These are phyloP conservation scores for Epichloe typhina DNA, from an alignment of 2,329 filamentous ascomycete species.

Conservation along the genomic window DNA sequence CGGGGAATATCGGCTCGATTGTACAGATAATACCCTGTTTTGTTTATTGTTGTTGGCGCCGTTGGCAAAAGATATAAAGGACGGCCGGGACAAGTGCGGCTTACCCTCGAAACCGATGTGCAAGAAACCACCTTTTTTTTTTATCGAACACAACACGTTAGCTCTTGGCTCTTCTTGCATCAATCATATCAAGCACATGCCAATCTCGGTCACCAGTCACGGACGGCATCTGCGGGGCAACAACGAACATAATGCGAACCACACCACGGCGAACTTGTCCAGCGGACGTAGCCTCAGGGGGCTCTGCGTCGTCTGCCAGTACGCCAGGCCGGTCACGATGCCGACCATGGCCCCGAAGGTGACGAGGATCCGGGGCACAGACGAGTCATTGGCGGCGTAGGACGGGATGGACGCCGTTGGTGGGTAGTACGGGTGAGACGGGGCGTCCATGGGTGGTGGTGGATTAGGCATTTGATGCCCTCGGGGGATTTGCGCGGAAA, in stretches of 20 bases:
- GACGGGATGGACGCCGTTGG: slow-evolving; percentile 26
- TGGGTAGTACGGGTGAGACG: slow-evolving; percentile 38
- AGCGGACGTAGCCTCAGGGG: slow-evolving; percentile 11
- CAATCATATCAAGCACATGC: too few species aligned
- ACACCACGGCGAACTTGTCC: slow-evolving; percentile 32
- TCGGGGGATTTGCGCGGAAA: neutral
- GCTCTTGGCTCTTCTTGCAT: too few species aligned
- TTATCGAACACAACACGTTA: neutral
- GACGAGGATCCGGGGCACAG: slow-evolving; percentile 25
- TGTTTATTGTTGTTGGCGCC: neutral
- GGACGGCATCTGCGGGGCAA: neutral
- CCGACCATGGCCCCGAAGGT: slow-evolving; percentile 22
- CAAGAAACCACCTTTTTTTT: slow-evolving; percentile 43
- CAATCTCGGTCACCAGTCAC: too few species aligned
- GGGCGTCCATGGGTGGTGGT: neutral
- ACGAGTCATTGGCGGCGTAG: slow-evolving; percentile 32
- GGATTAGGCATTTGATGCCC: neutral
- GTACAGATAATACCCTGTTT: slow-evolving; percentile 57
- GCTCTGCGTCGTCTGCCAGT: slow-evolving; percentile 12
- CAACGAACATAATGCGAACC: slow-evolving; percentile 42
- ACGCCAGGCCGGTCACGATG: slow-evolving; percentile 20
- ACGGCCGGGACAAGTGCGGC: neutral
- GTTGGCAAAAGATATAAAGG: neutral
- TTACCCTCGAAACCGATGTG: slow-evolving; percentile 73
- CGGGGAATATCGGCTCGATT: slow-evolving; percentile 53